Base-by-base conservation (phyloP, 1,139 yeast genomes). In the Blastobotrys raffinosifermentans region DNA sequence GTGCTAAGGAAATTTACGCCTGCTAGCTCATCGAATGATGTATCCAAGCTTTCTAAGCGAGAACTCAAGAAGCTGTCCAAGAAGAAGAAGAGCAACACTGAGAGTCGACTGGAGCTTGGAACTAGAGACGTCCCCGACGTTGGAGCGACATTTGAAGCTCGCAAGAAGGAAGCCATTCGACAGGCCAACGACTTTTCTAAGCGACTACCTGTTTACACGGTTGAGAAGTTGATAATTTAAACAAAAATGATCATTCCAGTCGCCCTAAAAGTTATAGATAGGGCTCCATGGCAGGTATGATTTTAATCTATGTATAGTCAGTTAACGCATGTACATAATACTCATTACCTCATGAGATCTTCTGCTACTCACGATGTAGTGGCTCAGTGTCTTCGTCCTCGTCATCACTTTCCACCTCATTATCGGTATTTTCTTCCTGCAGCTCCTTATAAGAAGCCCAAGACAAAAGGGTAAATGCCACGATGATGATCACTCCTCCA, bases 381-480 rank as follows among this genome's bases (percentile, higher is more conserved):
- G 11, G 14, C 29, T 4, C 29, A 5, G 13, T 18, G 14, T 40
- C 34, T 13, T 38, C 21, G 7, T 34, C 47, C 4, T 31, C 44
- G 5, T 35, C 58, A 18, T 57, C 65, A 32, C 77, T 83, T 31
- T 38, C 40, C 8, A 41, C 46, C 5, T 49, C 51, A 14, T 44
- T 49, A 10, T 48, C 51, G 17, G 40, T 68, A 30, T 77, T 83
- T 40, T 76, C 81, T 48, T 79, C 84, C 39, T 77, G 69, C 43
- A 82, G 75, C 50, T 83, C 93, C 35, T 68, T 67, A 85, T 86
- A 80, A 19, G 60, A 79, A 0, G 93, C 87, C 38, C 72, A 69
- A 2, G 91, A 76, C 49, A 86, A 69, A 31, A 84, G 56, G 0
- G 64, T 69, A 56, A 86, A 86, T 0, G 95, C 95, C 19, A 70